These are phyloP conservation scores for Adansonia gregorii DNA, from an alignment of 441 rosid genomes.

Conservation along the genomic window DNA sequence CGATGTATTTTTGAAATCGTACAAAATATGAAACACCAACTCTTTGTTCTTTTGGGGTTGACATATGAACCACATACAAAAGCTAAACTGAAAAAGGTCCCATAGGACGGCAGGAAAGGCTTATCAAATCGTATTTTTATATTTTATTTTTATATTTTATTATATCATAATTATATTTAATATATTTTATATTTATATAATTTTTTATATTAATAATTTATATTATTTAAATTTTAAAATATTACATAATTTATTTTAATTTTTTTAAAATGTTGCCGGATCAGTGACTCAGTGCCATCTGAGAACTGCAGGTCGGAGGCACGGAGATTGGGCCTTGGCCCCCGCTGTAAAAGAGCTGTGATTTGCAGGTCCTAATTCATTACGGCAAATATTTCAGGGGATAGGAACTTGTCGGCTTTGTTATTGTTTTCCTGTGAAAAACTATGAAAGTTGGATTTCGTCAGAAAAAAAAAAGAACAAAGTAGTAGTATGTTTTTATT, in stretches of 20 bases:
- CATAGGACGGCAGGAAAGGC: background rate
- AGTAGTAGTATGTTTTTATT: too few relatives aligned
- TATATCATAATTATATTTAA: too few relatives aligned
- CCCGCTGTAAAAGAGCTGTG: background rate
- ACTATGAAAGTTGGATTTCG: background rate
- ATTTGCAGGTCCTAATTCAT: background rate
- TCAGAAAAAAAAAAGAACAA: background rate
- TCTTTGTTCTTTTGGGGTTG: background rate
- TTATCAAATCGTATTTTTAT: too few relatives aligned
- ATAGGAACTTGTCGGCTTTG: conserved; percentile 4
- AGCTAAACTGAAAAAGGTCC: background rate
- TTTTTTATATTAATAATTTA: too few relatives aligned
- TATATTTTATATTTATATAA: too few relatives aligned
- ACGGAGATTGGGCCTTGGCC: background rate
- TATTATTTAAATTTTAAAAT: too few relatives aligned
- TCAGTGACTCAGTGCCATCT: background rate
- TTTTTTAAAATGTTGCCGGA: too few relatives aligned
- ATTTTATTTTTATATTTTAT: too few relatives aligned
- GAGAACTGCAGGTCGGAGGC: background rate
- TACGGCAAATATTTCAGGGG: background rate
- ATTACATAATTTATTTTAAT: too few relatives aligned
- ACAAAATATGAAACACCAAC: background rate
- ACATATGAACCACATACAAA: background rate
- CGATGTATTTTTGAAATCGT: background rate
- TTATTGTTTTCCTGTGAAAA: background rate